phyloP scores from a whole-genome alignment of 345 rosid species.

The Heritiera fomes region DNA sequence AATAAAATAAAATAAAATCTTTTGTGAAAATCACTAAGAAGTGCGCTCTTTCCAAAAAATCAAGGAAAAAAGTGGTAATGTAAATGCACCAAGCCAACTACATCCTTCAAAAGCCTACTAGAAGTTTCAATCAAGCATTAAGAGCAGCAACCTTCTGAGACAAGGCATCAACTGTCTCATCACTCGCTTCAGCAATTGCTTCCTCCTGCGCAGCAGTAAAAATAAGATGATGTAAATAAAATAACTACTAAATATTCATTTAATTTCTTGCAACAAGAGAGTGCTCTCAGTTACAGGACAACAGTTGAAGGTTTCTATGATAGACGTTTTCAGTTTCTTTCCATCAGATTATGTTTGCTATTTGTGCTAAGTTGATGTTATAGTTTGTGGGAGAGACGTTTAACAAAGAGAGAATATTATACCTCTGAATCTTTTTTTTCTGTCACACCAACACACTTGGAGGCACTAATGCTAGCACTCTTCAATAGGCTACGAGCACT shows the following conservation, averaged over 20 bases:
- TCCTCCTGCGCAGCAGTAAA: conserved; percentile 41
- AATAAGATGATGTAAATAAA: neutral
- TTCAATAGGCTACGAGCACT: conserved; percentile 72
- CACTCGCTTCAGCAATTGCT: conserved; percentile 42
- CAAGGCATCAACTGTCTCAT: conserved; percentile 54
- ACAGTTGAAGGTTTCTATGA: neutral
- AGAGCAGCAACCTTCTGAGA: conserved; percentile 57
- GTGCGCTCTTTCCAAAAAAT: too few species aligned
- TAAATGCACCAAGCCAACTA: neutral
- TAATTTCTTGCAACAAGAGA: neutral
- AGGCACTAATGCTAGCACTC: conserved; percentile 95
- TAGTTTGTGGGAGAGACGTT: neutral
- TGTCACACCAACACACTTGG: conserved; percentile 73
- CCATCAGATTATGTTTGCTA: neutral
- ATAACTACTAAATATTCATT: neutral
- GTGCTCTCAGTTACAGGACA: neutral
- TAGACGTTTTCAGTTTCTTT: neutral
- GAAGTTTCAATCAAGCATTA: conserved; percentile 39
- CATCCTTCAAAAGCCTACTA: conserved; percentile 8
- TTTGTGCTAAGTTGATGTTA: neutral
- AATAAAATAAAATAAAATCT: conserved; percentile 1
- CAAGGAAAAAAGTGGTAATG: neutral
- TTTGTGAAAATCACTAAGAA: conserved; percentile 14
- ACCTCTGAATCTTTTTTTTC: conserved; percentile 55
- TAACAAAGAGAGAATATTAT: conserved; percentile 16